Percentiles rank a stretch among this genome's conserved stretches.
Evolutionary conservation across 495 filamentous ascomycete genomes (phyloP).

Genomic region (Geoglossum glabrum): DNA sequence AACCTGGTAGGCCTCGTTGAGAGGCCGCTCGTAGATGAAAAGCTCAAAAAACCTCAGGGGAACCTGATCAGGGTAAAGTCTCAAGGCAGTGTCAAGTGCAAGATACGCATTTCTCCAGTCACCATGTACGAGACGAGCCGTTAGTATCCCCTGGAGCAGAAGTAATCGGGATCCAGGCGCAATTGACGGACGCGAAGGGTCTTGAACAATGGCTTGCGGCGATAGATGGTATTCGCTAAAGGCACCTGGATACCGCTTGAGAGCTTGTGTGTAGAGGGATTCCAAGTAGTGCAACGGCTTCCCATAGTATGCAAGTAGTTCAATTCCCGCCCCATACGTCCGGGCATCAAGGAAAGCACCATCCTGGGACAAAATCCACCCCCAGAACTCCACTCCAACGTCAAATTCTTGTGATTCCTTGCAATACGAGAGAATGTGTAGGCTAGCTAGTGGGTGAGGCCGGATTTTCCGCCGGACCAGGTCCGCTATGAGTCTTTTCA

Average conservation of each 20-base stretch:
- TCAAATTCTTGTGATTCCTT: slow-evolving; percentile 22
- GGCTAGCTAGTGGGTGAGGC: slow-evolving; percentile 20
- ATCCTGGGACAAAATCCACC: slow-evolving; percentile 20
- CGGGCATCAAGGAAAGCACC: slow-evolving; percentile 17
- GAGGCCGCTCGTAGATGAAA: slow-evolving; percentile 24
- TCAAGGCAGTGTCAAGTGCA: slow-evolving; percentile 24
- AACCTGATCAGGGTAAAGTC: slow-evolving; percentile 22
- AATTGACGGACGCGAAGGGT: slow-evolving; percentile 9
- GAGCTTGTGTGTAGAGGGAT: slow-evolving; percentile 19
- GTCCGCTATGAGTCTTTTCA: slow-evolving; percentile 17
- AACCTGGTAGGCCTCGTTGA: slow-evolving; percentile 23
- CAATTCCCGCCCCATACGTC: slow-evolving; percentile 28
- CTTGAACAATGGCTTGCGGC: slow-evolving; percentile 17
- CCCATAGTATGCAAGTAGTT: slow-evolving; percentile 23
- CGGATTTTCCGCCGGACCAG: slow-evolving; percentile 14
- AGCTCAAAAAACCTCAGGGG: slow-evolving; percentile 22
- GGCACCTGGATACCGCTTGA: slow-evolving; percentile 20
- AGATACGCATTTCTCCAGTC: slow-evolving; percentile 27
- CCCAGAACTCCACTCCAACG: slow-evolving; percentile 23
- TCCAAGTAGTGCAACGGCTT: slow-evolving; percentile 19
- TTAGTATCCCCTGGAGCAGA: slow-evolving; percentile 28
- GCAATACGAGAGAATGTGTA: slow-evolving; percentile 25
- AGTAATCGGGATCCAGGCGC: slow-evolving; percentile 17
- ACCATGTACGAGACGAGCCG: slow-evolving; percentile 22
- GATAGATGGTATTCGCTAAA: slow-evolving; percentile 23